These are phyloP conservation scores for Pelagophyceae sp. DNA, from an alignment of 352 stramenopile genomes.

Conservation along the genomic window DNA sequence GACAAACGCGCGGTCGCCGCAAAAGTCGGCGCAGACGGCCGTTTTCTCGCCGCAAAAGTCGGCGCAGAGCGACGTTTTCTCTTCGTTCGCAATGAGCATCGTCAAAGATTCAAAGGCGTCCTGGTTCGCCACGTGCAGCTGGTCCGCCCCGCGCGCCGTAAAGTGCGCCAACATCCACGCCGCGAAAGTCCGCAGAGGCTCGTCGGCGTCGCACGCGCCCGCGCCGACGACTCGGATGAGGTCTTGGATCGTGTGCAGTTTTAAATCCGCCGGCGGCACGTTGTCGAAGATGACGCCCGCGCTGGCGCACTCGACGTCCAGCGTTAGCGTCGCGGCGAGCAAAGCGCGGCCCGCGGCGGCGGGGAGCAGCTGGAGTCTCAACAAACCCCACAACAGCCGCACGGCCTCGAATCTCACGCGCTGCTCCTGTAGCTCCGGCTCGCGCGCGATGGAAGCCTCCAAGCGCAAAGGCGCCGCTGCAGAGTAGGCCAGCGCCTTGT, in stretches of 20 bases:
- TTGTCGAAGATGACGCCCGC: conserved; percentile 2
- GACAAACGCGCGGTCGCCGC: not conserved
- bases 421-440: not conserved
- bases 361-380: not conserved
- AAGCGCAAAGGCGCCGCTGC: not conserved
- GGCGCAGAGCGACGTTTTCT: not conserved
- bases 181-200: not conserved
- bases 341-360: not conserved
- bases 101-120: not conserved
- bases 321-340: not conserved
- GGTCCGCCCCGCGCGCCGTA: not conserved
- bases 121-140: not conserved
- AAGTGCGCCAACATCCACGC: conserved; percentile 9
- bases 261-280: not conserved
- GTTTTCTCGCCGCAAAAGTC: no score
- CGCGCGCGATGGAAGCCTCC: not conserved
- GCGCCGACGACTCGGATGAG: not conserved
- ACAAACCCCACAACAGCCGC: not conserved
- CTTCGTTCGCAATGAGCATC: not conserved
- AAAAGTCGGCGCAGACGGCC: not conserved
- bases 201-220: not conserved
- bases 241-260: conserved; percentile 7
- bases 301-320: not conserved
- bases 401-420: not conserved
- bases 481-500: not conserved